These are phyloP conservation scores for Verticillium nubilum DNA, from an alignment of 2,329 filamentous ascomycete genomes.

Conservation along the genomic window DNA sequence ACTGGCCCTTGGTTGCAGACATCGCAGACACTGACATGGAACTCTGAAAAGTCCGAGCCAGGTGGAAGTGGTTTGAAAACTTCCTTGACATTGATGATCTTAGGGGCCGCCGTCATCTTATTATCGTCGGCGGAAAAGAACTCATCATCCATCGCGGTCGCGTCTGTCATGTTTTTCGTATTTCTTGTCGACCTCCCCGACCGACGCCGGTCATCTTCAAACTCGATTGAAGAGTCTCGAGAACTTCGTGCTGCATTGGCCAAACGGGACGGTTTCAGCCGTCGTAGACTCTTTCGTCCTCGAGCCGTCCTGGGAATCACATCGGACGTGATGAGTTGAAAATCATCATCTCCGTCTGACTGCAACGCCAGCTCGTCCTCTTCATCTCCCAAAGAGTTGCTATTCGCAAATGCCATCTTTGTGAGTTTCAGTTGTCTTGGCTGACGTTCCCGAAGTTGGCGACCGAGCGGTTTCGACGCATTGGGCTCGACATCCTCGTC, in stretches of 20 bases:
- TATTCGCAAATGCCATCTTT: constrained; percentile 17
- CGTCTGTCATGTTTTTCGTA: constrained; percentile 42
- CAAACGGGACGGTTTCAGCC: constrained; percentile 13
- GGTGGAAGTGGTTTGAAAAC: constrained; percentile 59
- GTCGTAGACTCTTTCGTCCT: constrained; percentile 12
- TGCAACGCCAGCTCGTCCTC: constrained; percentile 24
- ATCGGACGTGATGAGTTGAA: constrained; percentile 31
- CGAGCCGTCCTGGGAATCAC: constrained; percentile 13
- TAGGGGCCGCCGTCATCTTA: constrained; percentile 37
- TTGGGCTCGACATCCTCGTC: neutral
- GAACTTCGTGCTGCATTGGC: constrained; percentile 15
- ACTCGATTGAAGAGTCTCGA: constrained; percentile 43
- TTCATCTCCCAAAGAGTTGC: constrained; percentile 7
- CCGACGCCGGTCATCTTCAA: constrained; percentile 41
- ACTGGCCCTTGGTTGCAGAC: constrained; percentile 56
- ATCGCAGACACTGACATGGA: constrained; percentile 68
- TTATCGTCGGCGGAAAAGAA: constrained; percentile 44
- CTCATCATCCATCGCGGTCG: constrained; percentile 54
- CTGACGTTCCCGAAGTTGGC: constrained; percentile 13
- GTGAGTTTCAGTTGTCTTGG: constrained; percentile 18
- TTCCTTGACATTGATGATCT: constrained; percentile 65
- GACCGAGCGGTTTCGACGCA: neutral
- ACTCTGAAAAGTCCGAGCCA: constrained; percentile 60
- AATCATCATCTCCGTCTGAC: constrained; percentile 26
- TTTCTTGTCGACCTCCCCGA: constrained; percentile 42